phyloP scores from a whole-genome alignment of 805 yeast genomes.

The Schwanniomyces vanrijiae region DNA sequence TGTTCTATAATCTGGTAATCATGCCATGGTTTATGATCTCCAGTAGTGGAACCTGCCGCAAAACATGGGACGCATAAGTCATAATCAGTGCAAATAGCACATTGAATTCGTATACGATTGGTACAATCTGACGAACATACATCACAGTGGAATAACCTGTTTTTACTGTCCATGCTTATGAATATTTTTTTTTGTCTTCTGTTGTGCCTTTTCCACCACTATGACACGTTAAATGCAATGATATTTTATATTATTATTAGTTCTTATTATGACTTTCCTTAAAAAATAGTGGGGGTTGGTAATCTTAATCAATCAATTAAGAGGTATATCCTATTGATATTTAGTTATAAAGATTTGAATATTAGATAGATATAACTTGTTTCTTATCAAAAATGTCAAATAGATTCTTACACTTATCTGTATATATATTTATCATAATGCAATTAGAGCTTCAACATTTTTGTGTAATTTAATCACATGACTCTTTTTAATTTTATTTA shows the following conservation, averaged over 20 bases:
- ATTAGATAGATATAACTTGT: neutral
- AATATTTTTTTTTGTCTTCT: neutral
- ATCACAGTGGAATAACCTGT: constrained; percentile 76
- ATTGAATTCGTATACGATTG: constrained; percentile 81
- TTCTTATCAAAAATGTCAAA: neutral
- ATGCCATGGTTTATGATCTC: constrained; percentile 91
- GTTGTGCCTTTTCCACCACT: neutral
- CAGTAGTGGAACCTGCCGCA: constrained; percentile 76
- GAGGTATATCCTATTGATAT: neutral
- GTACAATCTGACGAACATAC: constrained; percentile 97
- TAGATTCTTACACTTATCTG: neutral
- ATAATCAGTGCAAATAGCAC: constrained; percentile 91
- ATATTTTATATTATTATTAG: neutral
- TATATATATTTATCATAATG: neutral
- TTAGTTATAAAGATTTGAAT: neutral
- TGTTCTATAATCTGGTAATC: constrained; percentile 91
- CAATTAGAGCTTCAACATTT: neutral
- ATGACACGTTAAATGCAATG: neutral
- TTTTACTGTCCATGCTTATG: constrained; percentile 37
- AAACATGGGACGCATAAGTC: constrained; percentile 98
- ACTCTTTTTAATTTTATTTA: too few relatives aligned
- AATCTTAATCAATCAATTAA: neutral
- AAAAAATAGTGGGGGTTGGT: neutral
- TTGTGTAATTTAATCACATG: neutral
- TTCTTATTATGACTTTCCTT: neutral